Evolutionary conservation across 1,284 basidiomycete species (phyloP).

Genomic region (Puccinia triticina): DNA sequence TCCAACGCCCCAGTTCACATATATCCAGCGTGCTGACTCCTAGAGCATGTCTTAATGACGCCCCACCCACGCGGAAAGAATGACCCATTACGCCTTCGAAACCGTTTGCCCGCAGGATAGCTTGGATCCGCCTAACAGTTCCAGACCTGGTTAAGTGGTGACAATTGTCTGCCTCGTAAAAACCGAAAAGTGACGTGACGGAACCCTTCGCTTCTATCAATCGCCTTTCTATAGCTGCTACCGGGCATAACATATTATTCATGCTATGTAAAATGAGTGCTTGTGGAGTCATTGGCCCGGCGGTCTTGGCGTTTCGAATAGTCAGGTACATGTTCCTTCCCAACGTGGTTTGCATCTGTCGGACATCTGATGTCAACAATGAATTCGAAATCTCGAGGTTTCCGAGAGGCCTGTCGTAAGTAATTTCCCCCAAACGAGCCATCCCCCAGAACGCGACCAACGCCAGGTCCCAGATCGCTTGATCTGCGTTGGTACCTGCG

Average conservation of each 20-base stretch:
- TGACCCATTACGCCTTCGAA: not conserved
- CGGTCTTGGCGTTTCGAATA: not conserved
- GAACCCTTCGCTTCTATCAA: too few species aligned
- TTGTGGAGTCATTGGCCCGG: not conserved
- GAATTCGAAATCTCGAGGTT: too few species aligned
- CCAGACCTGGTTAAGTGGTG: too few species aligned
- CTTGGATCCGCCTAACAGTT: too few species aligned
- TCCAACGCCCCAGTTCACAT: not conserved
- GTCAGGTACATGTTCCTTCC: too few species aligned
- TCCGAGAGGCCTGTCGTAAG: not conserved
- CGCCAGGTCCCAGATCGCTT: not conserved
- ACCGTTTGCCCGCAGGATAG: too few species aligned
- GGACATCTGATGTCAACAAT: not conserved
- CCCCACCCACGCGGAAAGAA: conserved; percentile 4
- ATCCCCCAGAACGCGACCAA: not conserved
- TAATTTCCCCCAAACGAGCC: not conserved
- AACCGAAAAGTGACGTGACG: not conserved
- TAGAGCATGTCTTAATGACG: not conserved
- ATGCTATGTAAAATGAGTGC: not conserved
- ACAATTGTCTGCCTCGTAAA: not conserved
- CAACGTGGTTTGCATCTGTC: too few species aligned
- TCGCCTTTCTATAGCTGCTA: not conserved
- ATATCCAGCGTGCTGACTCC: not conserved
- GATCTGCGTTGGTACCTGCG: too few species aligned
- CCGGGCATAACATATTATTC: not conserved